phyloP scores from a whole-genome alignment of 1,139 yeast species.

The Blastobotrys malaysiensis region DNA sequence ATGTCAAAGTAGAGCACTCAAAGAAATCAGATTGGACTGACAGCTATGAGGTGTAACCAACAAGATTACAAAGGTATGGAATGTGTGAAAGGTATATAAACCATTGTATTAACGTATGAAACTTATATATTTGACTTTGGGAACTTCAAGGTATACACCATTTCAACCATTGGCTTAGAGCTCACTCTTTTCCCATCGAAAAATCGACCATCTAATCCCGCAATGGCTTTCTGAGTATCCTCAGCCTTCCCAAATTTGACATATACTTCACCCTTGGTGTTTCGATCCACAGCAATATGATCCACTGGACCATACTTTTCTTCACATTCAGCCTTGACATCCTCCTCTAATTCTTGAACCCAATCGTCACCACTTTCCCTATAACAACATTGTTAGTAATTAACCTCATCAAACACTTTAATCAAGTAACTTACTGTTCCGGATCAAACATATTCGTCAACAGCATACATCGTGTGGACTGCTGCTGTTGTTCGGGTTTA shows the following conservation, averaged over 20 bases:
- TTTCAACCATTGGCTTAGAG: constrained; percentile 33
- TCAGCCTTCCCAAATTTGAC: constrained; percentile 30
- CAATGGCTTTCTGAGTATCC: constrained; percentile 31
- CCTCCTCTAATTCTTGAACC: constrained; percentile 36
- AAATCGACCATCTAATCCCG: constrained; percentile 34
- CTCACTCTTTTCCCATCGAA: constrained; percentile 35
- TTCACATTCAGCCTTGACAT: constrained; percentile 36
- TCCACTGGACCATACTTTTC: constrained; percentile 35
- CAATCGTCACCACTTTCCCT: constrained; percentile 35
- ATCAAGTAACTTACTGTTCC: constrained; percentile 25
- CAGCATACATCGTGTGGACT: constrained; percentile 27
- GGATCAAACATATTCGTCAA: constrained; percentile 36
- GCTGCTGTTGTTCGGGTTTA: not conserved
- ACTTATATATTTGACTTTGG: constrained; percentile 10
- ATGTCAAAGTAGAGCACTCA: not conserved
- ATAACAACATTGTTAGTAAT: constrained; percentile 3
- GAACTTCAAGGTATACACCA: constrained; percentile 29
- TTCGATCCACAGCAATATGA: constrained; percentile 33
- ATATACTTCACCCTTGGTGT: constrained; percentile 31
- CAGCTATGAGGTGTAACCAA: not conserved
- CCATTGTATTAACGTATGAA: not conserved
- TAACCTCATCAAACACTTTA: constrained; percentile 1
- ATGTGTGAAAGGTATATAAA: not conserved
- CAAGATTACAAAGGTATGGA: not conserved
- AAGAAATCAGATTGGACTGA: not conserved